These are phyloP conservation scores for Penicillium capsulatum DNA, from an alignment of 2,329 filamentous ascomycete genomes.

Conservation along the genomic window DNA sequence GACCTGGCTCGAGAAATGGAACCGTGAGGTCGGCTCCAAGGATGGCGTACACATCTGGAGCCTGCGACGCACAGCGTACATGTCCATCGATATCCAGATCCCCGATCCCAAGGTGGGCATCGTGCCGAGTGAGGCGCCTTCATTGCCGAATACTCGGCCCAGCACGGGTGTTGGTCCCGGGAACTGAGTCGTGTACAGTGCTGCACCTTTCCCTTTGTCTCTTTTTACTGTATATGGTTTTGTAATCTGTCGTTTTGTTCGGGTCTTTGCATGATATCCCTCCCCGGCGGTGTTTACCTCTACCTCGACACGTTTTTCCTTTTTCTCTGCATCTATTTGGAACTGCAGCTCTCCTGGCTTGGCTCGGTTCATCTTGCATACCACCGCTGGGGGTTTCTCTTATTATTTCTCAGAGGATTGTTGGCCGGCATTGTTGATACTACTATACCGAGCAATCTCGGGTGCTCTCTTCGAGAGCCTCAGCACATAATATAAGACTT, in stretches of 20 bases:
- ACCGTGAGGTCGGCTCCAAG: constrained; percentile 58
- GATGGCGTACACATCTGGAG: constrained; percentile 70
- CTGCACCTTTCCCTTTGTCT: constrained; percentile 4
- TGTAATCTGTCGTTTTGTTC: constrained; percentile 17
- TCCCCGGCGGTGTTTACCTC: constrained; percentile 12
- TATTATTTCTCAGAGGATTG: constrained; percentile 1
- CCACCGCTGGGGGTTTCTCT: constrained; percentile 10
- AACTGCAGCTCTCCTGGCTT: too few relatives aligned
- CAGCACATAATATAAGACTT: too few relatives aligned
- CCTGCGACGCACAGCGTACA: constrained; percentile 77
- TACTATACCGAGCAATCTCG: too few relatives aligned
- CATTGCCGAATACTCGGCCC: constrained; percentile 34
- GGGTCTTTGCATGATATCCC: constrained; percentile 27
- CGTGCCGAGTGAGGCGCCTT: constrained; percentile 37
- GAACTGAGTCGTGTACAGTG: constrained; percentile 8
- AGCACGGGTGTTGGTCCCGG: constrained; percentile 28
- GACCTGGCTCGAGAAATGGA: constrained; percentile 82
- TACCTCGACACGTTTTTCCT: constrained; percentile 5
- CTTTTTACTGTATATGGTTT: constrained; percentile 17
- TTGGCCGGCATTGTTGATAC: constrained; percentile 8
- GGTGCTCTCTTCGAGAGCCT: too few relatives aligned
- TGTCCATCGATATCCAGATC: constrained; percentile 58
- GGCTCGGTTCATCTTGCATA: constrained; percentile 13
- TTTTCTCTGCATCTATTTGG: constrained; percentile 1
- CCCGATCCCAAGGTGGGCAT: constrained; percentile 49